A percentile compares a stretch with the other conserved stretches of the same genome.
Evolutionary conservation across 2,329 filamentous ascomycete genomes (phyloP).

Genomic region (Alternaria postmessia): DNA sequence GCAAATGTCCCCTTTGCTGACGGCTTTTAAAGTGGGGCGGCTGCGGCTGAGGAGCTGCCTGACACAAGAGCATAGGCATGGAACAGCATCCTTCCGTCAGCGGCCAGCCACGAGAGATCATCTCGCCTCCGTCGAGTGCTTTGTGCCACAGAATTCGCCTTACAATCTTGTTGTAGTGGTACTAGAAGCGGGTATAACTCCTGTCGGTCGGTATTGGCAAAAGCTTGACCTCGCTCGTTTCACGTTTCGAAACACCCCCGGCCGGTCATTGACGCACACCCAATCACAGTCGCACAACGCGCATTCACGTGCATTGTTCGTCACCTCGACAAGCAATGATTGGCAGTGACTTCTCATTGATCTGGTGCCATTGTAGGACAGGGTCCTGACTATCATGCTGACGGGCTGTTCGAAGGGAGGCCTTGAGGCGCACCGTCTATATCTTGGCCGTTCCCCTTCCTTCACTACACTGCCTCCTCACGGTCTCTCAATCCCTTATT

Average conservation of each 20-base stretch:
- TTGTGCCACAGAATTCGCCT: neutral
- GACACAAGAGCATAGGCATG: slow-evolving; percentile 2
- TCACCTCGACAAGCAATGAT: slow-evolving; percentile 15
- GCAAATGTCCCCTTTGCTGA: slow-evolving; percentile 4
- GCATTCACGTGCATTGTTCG: slow-evolving; percentile 19
- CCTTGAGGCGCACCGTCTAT: slow-evolving; percentile 15
- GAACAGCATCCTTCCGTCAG: neutral
- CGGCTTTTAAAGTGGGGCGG: neutral
- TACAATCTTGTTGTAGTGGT: slow-evolving; percentile 3
- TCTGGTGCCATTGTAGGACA: slow-evolving; percentile 1
- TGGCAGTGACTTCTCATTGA: slow-evolving; percentile 15
- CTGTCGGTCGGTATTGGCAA: slow-evolving; percentile 25
- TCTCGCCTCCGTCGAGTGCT: neutral
- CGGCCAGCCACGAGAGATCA: neutral
- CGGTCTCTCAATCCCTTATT: slow-evolving; percentile 18
- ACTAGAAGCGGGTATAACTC: slow-evolving; percentile 6
- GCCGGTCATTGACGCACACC: slow-evolving; percentile 8
- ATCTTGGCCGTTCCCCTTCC: slow-evolving; percentile 16
- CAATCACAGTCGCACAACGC: slow-evolving; percentile 25
- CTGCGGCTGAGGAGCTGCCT: neutral
- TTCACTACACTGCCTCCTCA: slow-evolving; percentile 24
- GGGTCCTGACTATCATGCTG: slow-evolving; percentile 3
- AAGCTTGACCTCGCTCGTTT: slow-evolving; percentile 32
- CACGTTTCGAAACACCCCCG: slow-evolving; percentile 36
- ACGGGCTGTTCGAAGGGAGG: slow-evolving; percentile 12